Evolutionary conservation across 805 yeast species (phyloP).

Genomic region (Metschnikowia sp.): DNA sequence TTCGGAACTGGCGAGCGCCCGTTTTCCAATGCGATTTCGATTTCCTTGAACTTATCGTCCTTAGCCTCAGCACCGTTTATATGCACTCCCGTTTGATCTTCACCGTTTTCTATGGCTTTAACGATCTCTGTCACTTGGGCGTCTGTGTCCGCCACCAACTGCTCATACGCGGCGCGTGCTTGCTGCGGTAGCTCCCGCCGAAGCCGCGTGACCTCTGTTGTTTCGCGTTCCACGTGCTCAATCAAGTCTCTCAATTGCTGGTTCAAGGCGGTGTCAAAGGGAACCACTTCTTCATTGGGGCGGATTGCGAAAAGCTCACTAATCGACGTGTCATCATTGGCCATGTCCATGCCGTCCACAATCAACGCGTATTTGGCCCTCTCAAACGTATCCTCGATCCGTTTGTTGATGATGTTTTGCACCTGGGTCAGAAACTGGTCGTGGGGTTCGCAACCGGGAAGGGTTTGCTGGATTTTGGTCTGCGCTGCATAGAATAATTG

Average conservation of each 20-base stretch:
- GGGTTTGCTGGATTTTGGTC: constrained; percentile 45
- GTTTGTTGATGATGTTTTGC: constrained; percentile 40
- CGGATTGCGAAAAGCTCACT: constrained; percentile 25
- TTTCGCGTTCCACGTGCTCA: constrained; percentile 58
- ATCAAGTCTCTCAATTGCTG: constrained; percentile 55
- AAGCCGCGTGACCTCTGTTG: constrained; percentile 53
- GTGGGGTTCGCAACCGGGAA: constrained; percentile 38
- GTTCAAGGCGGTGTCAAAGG: constrained; percentile 65
- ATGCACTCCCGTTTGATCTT: neutral
- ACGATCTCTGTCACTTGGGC: constrained; percentile 26
- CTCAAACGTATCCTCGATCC: constrained; percentile 53
- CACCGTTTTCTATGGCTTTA: constrained; percentile 17
- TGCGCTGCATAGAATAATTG: constrained; percentile 42
- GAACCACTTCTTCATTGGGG: constrained; percentile 51
- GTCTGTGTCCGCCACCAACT: constrained; percentile 30
- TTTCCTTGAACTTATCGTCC: too few species aligned
- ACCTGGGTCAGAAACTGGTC: constrained; percentile 49
- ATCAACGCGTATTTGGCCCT: constrained; percentile 52
- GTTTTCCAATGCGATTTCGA: too few species aligned
- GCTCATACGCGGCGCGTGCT: constrained; percentile 36
- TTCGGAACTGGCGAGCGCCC: neutral
- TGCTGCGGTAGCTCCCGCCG: constrained; percentile 51
- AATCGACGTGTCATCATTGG: constrained; percentile 17
- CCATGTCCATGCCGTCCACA: constrained; percentile 52
- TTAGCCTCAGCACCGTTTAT: constrained; percentile 6